phyloP scores from a whole-genome alignment of 805 yeast species.

The Cyberlindnera petersonii region DNA sequence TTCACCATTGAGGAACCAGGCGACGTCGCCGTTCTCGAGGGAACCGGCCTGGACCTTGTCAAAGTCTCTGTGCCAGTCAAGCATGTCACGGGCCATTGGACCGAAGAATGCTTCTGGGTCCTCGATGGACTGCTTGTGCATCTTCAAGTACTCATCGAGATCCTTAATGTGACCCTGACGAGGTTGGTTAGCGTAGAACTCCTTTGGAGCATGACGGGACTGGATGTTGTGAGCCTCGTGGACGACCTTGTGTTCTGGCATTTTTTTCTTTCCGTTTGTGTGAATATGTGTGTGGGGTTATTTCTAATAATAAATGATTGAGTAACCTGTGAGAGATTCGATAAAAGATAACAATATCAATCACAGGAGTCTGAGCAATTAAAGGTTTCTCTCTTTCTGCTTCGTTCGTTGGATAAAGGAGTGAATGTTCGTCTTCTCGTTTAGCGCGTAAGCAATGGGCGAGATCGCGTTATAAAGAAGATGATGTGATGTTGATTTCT shows the following conservation, averaged over 20 bases:
- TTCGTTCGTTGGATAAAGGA: too few species aligned
- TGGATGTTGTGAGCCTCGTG: constrained; percentile 37
- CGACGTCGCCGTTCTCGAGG: constrained; percentile 46
- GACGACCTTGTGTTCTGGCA: constrained; percentile 32
- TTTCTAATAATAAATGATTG: neutral
- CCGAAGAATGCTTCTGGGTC: constrained; percentile 86
- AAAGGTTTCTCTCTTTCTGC: too few species aligned
- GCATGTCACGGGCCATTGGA: constrained; percentile 63
- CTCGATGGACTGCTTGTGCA: constrained; percentile 75
- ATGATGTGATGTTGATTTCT: too few species aligned
- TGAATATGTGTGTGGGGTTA: neutral
- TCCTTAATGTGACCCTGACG: constrained; percentile 15
- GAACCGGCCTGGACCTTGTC: constrained; percentile 58
- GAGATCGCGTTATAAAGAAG: too few species aligned
- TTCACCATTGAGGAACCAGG: constrained; percentile 80
- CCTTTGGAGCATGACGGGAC: constrained; percentile 33
- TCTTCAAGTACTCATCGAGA: constrained; percentile 61
- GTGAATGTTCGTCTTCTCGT: neutral
- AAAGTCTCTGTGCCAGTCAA: constrained; percentile 81
- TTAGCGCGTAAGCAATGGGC: neutral
- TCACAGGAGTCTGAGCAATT: too few species aligned
- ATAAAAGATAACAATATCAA: too few species aligned
- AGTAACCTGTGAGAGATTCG: too few species aligned
- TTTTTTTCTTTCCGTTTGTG: neutral
- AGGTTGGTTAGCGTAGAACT: constrained; percentile 35